Conservation (phyloP, 2,329 filamentous ascomycete species). For the Knoxdaviesia proteae region DNA sequence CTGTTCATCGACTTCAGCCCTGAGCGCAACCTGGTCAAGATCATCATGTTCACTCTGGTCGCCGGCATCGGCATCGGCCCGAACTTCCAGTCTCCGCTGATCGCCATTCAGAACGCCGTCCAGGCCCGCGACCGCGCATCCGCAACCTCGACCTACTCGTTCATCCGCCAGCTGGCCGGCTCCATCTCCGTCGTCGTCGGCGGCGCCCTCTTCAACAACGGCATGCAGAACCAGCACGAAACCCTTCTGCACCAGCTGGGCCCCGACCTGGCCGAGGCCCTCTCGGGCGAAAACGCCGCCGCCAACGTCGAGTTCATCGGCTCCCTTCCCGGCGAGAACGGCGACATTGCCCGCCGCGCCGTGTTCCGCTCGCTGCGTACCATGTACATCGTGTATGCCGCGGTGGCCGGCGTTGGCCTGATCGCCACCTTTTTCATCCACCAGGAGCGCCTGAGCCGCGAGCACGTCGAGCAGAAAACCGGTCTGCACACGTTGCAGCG, state of each 20-base stretch:
- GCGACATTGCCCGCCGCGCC: conserved; percentile 19
- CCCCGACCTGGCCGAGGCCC: conserved; percentile 22
- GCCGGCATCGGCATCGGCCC: conserved; percentile 44
- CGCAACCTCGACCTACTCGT: conserved; percentile 45
- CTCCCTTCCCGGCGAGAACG: conserved; percentile 24
- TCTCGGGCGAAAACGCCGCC: conserved; percentile 38
- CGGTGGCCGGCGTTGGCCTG: conserved; percentile 24
- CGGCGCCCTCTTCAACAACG: conserved; percentile 61
- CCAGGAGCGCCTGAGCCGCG: conserved; percentile 28
- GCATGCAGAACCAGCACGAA: conserved; percentile 36
- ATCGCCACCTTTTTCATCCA: conserved; percentile 24
- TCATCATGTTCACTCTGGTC: conserved; percentile 40
- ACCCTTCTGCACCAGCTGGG: conserved; percentile 28
- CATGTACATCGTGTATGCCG: conserved; percentile 38
- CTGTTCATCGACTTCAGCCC: conserved; percentile 40
- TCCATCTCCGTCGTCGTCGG: conserved; percentile 51
- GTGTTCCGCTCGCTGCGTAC: conserved; percentile 28
- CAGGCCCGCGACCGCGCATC: conserved; percentile 44
- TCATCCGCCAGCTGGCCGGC: conserved; percentile 47
- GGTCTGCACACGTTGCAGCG: conserved; percentile 23
- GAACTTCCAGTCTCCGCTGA: conserved; percentile 48
- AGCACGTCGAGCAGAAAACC: conserved; percentile 37
- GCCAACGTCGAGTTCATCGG: conserved; percentile 37
- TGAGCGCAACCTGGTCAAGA: conserved; percentile 29
- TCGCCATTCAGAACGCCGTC: conserved; percentile 44